Evolutionary conservation across 192 early-diverging fungal species (phyloP).

Genomic region (Entomortierella lignicola): DNA sequence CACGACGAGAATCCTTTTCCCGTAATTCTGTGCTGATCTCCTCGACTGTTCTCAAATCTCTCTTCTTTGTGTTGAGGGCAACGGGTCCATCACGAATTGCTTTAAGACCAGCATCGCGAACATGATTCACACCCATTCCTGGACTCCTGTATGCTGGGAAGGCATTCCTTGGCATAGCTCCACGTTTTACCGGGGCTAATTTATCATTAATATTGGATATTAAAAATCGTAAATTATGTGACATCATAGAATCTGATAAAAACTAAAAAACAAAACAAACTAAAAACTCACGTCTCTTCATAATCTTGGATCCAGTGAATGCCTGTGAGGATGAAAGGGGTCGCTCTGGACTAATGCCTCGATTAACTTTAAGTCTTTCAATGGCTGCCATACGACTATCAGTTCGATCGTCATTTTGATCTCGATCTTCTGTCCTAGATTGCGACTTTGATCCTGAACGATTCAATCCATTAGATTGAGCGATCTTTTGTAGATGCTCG

Average conservation of each 20-base stretch:
- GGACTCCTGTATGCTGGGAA: slow-evolving; percentile 34
- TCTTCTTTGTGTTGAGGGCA: slow-evolving; percentile 37
- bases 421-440: slow-evolving; percentile 22
- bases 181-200: slow-evolving; percentile 37
- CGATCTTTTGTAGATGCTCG: slow-evolving; percentile 39
- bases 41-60: slow-evolving; percentile 34
- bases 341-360: slow-evolving; percentile 45
- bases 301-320: slow-evolving; percentile 27
- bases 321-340: slow-evolving; percentile 26
- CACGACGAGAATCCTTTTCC: slow-evolving; percentile 22
- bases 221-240: no score
- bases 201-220: no score
- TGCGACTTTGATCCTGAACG: not conserved
- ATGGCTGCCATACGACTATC: slow-evolving; percentile 34
- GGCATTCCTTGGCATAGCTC: slow-evolving; percentile 15
- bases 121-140: slow-evolving; percentile 20
- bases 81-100: slow-evolving; percentile 48
- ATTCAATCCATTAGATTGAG: slow-evolving; percentile 13
- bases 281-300: slow-evolving; percentile 30
- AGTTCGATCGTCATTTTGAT: not conserved
- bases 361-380: slow-evolving; percentile 42
- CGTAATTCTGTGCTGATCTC: slow-evolving; percentile 19
- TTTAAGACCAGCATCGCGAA: slow-evolving; percentile 47
- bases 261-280: not conserved
- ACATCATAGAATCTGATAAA: not conserved